Evolutionary conservation across 2,329 filamentous ascomycete genomes (phyloP), one percentile per base, ranked within the genome.

Genomic region (Colletotrichum sp.): DNA sequence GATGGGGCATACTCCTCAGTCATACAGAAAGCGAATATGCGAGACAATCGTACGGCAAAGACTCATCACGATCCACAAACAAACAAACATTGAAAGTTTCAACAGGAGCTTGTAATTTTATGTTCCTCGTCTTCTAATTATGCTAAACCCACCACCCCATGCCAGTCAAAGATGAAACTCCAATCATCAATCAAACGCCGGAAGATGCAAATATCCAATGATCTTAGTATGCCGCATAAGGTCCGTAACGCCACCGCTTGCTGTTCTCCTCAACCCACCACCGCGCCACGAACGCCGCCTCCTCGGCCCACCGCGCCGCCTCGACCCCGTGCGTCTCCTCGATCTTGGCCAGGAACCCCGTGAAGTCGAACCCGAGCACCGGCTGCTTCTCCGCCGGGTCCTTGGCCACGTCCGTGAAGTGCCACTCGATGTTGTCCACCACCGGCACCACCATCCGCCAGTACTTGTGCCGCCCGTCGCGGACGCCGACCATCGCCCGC

Each of bases 391-490:
- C 78, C 15, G 61, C 43, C 13, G 75, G 77, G 65, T 79, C 78
- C 30, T 16, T 69, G 36, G n/a, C 65, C 34, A 77, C 65, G 69
- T 79, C 74, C 8, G 77, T 74, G n/a, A 79, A 61, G 36, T 64
- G 71, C 66, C 75, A 79, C 28, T 78, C 76, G n/a, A 78, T 68
- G 36, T 71, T 74, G 60, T 76, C 71, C 55, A 75, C 71, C n/a
- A 78, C 75, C 8, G 78, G 78, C 25, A 79, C 75, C 10, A 79
- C 76, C 34, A 79, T 67, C 58, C 76, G 65, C 73, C 76, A 79
- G 6, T 68, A 39, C 32, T 66, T 27, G 75, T 75, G 32, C 66
- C 79, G 34, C 60, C 77, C 28, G 79, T 79, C 25, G 32, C 70
- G 70, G 5, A 79, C 72, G 15, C 73, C 76, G 18, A 80, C 66